phyloP scores from a whole-genome alignment of 768 basidiomycete genomes.

The Clitopilus passeckerianus region DNA sequence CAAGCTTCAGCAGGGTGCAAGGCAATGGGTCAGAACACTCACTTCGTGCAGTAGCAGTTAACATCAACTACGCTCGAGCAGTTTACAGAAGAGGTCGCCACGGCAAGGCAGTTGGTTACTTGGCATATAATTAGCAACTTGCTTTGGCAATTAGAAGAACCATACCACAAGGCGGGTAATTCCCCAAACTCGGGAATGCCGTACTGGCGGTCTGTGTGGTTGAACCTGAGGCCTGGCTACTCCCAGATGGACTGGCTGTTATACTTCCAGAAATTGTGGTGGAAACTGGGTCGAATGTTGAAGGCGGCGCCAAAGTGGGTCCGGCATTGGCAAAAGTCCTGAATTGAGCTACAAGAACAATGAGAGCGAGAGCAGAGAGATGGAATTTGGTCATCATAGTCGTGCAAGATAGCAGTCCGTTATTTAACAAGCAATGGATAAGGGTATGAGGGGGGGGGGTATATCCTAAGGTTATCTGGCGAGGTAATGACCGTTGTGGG shows the following conservation, averaged over 20 bases:
- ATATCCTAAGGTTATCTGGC: neutral
- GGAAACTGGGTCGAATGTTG: conserved; percentile 7
- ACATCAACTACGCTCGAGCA: conserved; percentile 42
- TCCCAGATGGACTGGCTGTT: conserved; percentile 7
- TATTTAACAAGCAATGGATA: too few species aligned
- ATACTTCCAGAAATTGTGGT: conserved; percentile 1
- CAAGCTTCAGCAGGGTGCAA: neutral
- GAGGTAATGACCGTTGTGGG: neutral
- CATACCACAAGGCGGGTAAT: conserved; percentile 34
- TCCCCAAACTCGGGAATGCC: conserved; percentile 32
- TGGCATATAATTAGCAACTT: neutral
- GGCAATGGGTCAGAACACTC: conserved; percentile 4
- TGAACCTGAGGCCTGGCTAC: conserved; percentile 9
- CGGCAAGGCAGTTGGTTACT: conserved; percentile 42
- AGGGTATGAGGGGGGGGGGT: neutral
- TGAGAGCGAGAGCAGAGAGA: neutral
- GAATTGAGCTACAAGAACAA: neutral
- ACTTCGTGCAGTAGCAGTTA: conserved; percentile 44
- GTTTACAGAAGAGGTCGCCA: conserved; percentile 29
- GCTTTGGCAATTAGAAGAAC: neutral
- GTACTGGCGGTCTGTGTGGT: conserved; percentile 25
- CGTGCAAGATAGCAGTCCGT: neutral
- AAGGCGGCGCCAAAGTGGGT: conserved; percentile 13
- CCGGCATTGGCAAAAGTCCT: conserved; percentile 1
- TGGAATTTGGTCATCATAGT: neutral